These are phyloP conservation scores for Trichoderma arundinaceum DNA, from an alignment of 2,329 filamentous ascomycete species.

Conservation along the genomic window DNA sequence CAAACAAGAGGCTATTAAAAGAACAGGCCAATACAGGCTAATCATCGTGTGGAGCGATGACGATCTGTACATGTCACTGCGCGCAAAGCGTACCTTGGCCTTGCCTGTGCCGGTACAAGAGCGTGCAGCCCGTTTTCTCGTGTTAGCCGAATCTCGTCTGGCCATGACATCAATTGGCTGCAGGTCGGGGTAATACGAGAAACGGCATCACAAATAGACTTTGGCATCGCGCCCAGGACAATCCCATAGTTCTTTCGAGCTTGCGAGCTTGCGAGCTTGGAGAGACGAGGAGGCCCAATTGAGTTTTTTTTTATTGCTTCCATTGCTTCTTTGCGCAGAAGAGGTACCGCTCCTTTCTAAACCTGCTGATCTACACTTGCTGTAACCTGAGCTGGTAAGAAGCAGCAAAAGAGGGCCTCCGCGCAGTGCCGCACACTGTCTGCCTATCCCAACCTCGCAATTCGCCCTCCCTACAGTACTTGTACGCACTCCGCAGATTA, in stretches of 20 bases:
- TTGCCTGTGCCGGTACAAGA: background rate
- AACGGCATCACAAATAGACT: constrained; percentile 20
- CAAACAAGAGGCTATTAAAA: constrained; percentile 4
- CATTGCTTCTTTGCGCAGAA: too few species aligned
- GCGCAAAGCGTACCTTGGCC: background rate
- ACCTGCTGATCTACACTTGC: background rate
- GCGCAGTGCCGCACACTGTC: constrained; percentile 28
- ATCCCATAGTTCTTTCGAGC: background rate
- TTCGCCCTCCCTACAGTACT: constrained; percentile 20
- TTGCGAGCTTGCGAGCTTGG: too few species aligned
- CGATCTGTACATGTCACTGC: constrained; percentile 25
- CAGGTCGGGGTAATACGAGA: constrained; percentile 15
- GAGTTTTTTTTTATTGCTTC: background rate
- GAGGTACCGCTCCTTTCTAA: background rate
- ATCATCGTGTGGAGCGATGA: constrained; percentile 16
- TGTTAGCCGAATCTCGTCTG: constrained; percentile 20
- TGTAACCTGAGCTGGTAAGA: background rate
- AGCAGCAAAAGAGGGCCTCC: background rate
- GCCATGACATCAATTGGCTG: background rate
- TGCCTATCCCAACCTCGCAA: constrained; percentile 27
- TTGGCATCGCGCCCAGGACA: constrained; percentile 15
- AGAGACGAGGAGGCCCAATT: background rate
- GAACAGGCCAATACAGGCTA: background rate
- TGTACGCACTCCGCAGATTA: too few species aligned
- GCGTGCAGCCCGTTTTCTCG: background rate